Evolutionary conservation across 768 basidiomycete species (phyloP), one percentile per base, ranked within the genome.

Genomic region (Leucocoprinus leucothites): DNA sequence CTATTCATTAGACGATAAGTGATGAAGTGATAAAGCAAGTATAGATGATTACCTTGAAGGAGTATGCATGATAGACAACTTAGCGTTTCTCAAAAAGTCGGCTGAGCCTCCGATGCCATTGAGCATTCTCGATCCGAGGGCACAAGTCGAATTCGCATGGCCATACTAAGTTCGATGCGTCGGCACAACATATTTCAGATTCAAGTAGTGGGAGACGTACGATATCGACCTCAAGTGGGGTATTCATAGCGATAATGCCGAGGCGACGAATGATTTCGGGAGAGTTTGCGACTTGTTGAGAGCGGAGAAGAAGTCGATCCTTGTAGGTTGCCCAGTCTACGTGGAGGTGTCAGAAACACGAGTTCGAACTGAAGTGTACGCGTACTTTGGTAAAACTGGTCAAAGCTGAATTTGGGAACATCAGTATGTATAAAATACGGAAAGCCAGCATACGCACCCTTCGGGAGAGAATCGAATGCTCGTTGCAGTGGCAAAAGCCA

Each of bases 221-320:
- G 45, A 78, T 78, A 58, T 79, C 78, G 7, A 79, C 77, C 61
- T 79, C 78, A 9, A 79, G 63, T 0, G 78, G 77, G 0, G 78
- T 78, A 57, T 79, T 79, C 78, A 79, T 79, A 8, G 78, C 78
- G 34, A 79, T 79, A 46, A 78, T 64, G 51, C 78, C 78, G 13
- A 79, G 68, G 1, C 78, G 67, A 9, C 78, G 66, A 54, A 79
- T 78, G 46, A 79, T 67, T 61, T 79, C 78, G 2, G 78, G 77
- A 1, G 78, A 73, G 60, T 79, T 79, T 51, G 77, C 77, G 2
- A 79, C 77, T 61, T 79, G 78, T 51, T 79, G 78, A 1, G 77
- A 78, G 14, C 77, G 75, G 5, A 79, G 70, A 14, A 79, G 67
- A 0, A 79, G 71, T 0, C 77, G 65, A 58, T 78, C 72, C 54